phyloP scores from a whole-genome alignment of 176 grass and related monocot species.

The Avena insularis region DNA sequence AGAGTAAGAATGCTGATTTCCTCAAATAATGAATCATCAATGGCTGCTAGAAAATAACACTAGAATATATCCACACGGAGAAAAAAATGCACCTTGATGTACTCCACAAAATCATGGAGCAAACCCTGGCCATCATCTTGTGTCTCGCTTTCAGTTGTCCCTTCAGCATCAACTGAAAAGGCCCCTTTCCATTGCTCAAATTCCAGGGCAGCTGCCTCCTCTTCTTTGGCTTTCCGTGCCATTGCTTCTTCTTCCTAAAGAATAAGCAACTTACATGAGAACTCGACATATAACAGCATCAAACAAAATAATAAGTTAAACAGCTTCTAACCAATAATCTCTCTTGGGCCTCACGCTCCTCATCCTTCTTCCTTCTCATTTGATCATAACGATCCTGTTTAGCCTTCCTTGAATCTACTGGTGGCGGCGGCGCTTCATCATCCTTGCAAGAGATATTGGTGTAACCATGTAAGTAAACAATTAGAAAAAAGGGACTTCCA shows the following conservation, averaged over 20 bases:
- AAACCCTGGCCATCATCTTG: slow-evolving; percentile 78
- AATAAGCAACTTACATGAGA: slow-evolving; percentile 35
- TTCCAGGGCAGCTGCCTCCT: slow-evolving; percentile 69
- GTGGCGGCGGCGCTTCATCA: slow-evolving; percentile 53
- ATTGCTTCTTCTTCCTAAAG: slow-evolving; percentile 86
- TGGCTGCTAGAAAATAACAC: background rate
- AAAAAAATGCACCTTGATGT: slow-evolving; percentile 73
- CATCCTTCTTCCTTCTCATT: slow-evolving; percentile 91
- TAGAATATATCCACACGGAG: background rate
- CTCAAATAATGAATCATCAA: background rate
- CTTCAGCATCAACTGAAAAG: slow-evolving; percentile 96
- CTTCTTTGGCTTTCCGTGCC: slow-evolving; percentile 75
- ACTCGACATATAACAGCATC: slow-evolving; percentile 12
- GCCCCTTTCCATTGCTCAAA: slow-evolving; percentile 98
- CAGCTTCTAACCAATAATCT: slow-evolving; percentile 57
- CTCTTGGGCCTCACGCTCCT: slow-evolving; percentile 87
- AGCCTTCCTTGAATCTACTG: slow-evolving; percentile 59
- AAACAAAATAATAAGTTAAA: slow-evolving; percentile 19
- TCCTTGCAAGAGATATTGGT: slow-evolving; percentile 46
- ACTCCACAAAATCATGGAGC: slow-evolving; percentile 90
- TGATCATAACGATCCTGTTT: slow-evolving; percentile 88
- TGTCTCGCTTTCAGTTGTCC: slow-evolving; percentile 82
- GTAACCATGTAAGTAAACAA: background rate
- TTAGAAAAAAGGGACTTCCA: background rate
- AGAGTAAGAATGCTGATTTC: slow-evolving; percentile 18